Percentiles rank a stretch among this genome's conserved stretches.
Evolutionary conservation across 805 yeast genomes (phyloP).

Genomic region (Yamadazyma kitorensis): DNA sequence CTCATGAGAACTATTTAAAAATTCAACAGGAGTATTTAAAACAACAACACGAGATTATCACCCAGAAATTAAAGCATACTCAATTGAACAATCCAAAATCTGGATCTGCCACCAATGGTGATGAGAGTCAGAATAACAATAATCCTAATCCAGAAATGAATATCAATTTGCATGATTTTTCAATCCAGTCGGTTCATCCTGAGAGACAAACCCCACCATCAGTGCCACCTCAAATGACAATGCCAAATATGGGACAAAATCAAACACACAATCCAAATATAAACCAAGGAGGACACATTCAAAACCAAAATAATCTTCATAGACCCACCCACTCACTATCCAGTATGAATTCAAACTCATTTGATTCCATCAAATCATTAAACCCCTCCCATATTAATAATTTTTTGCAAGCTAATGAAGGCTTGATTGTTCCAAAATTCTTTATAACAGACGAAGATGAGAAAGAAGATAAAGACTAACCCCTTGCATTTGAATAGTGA

Average conservation of each 20-base stretch:
- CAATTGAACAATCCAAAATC: slow-evolving; percentile 1
- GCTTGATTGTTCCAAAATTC: slow-evolving; percentile 12
- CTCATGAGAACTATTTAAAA: slow-evolving; percentile 34
- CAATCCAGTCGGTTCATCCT: too few species aligned
- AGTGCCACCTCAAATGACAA: too few species aligned
- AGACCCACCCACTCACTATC: slow-evolving; percentile 3
- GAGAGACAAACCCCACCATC: too few species aligned
- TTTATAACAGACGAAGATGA: slow-evolving; percentile 14
- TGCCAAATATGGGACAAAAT: too few species aligned
- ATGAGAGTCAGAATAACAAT: too few species aligned
- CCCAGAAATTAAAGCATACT: slow-evolving; percentile 9
- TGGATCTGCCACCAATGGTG: too few species aligned
- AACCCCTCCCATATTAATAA: slow-evolving; percentile 11
- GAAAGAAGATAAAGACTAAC: background rate
- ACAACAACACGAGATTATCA: slow-evolving; percentile 35
- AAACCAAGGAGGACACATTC: too few species aligned
- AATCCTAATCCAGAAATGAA: too few species aligned
- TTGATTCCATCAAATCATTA: slow-evolving; percentile 10
- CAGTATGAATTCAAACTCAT: slow-evolving; percentile 10
- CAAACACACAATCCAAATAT: too few species aligned
- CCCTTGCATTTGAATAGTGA: background rate
- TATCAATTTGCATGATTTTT: too few species aligned
- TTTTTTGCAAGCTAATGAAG: slow-evolving; percentile 14
- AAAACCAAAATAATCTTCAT: too few species aligned
- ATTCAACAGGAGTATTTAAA: slow-evolving; percentile 36